A percentile compares a stretch with the other conserved stretches of the same genome.
These are phyloP conservation scores for Aureobasidium sp. DNA, from an alignment of 2,329 filamentous ascomycete genomes.

Conservation along the genomic window DNA sequence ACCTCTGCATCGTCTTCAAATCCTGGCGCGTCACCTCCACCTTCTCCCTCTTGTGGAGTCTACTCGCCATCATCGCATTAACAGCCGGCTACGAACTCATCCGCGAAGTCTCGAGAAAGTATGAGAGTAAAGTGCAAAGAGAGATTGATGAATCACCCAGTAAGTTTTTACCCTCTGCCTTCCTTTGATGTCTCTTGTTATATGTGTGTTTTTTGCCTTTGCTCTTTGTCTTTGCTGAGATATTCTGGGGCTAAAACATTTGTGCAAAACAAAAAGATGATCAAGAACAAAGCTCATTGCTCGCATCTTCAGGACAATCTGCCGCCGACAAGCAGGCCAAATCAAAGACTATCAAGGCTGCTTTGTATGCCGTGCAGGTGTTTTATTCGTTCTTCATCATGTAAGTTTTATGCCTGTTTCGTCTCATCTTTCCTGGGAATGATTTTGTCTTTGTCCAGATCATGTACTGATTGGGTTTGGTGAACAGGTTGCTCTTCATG, in stretches of 20 bases:
- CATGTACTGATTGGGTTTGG: neutral
- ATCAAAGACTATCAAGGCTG: constrained; percentile 69
- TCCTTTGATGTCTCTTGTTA: neutral
- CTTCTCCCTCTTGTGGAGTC: constrained; percentile 67
- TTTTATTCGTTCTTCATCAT: constrained; percentile 99
- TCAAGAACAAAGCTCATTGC: constrained; percentile 56
- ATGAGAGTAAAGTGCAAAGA: constrained; percentile 53
- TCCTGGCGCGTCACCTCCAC: constrained; percentile 79
- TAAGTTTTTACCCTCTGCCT: constrained; percentile 23
- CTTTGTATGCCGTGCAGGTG: constrained; percentile 83
- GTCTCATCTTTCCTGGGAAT: neutral
- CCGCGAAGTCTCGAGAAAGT: constrained; percentile 65
- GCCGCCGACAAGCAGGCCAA: constrained; percentile 54
- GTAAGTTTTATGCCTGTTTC: constrained; percentile 49
- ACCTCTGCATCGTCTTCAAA: constrained; percentile 93
- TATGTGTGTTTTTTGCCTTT: neutral
- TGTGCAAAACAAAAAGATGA: neutral
- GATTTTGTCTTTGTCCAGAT: neutral
- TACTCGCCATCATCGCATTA: constrained; percentile 72
- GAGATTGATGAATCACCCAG: constrained; percentile 36
- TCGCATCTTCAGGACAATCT: constrained; percentile 70
- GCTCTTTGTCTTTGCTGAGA: neutral
- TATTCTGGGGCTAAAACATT: neutral
- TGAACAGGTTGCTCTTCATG: constrained; percentile 86
- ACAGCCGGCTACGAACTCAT: constrained; percentile 90